Evolutionary conservation across 495 filamentous ascomycete species (phyloP).

Genomic region (Neurospora africana): DNA sequence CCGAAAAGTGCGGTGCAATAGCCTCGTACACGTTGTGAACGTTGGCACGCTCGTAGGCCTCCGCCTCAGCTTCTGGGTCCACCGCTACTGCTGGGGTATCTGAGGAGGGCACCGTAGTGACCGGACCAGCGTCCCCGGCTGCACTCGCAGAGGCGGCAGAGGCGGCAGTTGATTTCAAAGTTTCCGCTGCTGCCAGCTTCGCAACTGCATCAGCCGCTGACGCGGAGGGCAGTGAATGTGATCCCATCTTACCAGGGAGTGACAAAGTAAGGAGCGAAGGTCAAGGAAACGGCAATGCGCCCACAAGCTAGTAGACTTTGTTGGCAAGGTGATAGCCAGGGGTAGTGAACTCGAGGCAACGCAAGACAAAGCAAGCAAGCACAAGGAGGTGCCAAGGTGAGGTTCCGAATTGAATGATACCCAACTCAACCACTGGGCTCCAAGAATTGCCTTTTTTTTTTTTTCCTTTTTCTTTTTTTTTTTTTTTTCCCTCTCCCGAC

Average conservation of each 20-base stretch:
- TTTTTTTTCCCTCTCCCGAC: not conserved
- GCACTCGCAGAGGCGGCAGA: not conserved
- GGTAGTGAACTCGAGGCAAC: not conserved
- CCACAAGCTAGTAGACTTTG: not conserved
- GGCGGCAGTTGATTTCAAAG: not conserved
- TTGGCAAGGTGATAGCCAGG: not conserved
- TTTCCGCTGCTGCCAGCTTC: slow-evolving; percentile 11
- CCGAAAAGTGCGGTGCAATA: slow-evolving; percentile 90
- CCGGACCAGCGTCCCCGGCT: not conserved
- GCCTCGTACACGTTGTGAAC: slow-evolving; percentile 91
- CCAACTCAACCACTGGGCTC: not conserved
- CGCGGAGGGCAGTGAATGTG: slow-evolving; percentile 17
- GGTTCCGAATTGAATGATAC: not conserved
- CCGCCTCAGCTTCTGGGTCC: slow-evolving; percentile 18
- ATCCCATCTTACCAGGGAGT: not conserved
- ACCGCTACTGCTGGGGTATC: slow-evolving; percentile 7
- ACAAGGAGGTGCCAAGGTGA: not conserved
- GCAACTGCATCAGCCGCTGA: slow-evolving; percentile 22
- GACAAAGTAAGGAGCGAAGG: not conserved
- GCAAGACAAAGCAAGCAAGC: not conserved
- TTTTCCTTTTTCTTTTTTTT: not conserved
- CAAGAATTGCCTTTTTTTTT: not conserved
- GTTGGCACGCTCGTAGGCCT: slow-evolving; percentile 67
- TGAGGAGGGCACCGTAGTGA: slow-evolving; percentile 4
- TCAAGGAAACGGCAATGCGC: not conserved